Evolutionary conservation across 441 rosid genomes (phyloP).

Genomic region (Corymbia citriodora): DNA sequence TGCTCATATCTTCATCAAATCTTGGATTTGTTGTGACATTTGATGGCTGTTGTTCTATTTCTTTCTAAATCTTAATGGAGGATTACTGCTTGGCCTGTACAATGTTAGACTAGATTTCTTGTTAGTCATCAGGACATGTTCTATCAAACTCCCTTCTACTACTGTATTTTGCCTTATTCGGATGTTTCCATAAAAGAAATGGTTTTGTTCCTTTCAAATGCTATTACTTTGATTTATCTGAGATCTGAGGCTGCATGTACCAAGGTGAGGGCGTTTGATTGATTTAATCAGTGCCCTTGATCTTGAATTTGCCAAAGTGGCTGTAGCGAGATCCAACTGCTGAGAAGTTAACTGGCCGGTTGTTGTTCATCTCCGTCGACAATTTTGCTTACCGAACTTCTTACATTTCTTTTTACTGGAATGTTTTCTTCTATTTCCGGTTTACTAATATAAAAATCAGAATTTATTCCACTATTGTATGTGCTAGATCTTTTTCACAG

Average conservation of each 20-base stretch:
- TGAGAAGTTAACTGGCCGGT: slow-evolving; percentile 67
- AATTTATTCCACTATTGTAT: background rate
- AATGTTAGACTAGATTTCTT: background rate
- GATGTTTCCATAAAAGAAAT: background rate
- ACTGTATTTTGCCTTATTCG: background rate
- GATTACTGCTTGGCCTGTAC: background rate
- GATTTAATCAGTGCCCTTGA: slow-evolving; percentile 11
- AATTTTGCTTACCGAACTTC: slow-evolving; percentile 82
- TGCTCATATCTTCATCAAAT: accelerated
- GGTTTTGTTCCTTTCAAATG: background rate
- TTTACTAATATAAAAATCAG: background rate
- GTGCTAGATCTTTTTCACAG: background rate
- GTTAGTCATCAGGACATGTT: background rate
- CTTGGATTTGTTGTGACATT: background rate
- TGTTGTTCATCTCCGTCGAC: slow-evolving; percentile 35
- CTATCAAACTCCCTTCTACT: background rate
- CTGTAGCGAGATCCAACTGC: slow-evolving; percentile 51
- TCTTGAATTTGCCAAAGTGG: slow-evolving; percentile 65
- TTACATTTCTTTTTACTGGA: slow-evolving; percentile 11
- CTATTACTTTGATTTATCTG: background rate
- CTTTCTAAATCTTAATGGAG: background rate
- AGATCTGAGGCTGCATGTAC: slow-evolving; percentile 43
- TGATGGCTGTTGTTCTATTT: background rate
- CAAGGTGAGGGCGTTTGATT: slow-evolving; percentile 34
- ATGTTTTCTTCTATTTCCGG: background rate